phyloP scores from a whole-genome alignment of 2,329 filamentous ascomycete species.

The Metarhizium anisopliae region DNA sequence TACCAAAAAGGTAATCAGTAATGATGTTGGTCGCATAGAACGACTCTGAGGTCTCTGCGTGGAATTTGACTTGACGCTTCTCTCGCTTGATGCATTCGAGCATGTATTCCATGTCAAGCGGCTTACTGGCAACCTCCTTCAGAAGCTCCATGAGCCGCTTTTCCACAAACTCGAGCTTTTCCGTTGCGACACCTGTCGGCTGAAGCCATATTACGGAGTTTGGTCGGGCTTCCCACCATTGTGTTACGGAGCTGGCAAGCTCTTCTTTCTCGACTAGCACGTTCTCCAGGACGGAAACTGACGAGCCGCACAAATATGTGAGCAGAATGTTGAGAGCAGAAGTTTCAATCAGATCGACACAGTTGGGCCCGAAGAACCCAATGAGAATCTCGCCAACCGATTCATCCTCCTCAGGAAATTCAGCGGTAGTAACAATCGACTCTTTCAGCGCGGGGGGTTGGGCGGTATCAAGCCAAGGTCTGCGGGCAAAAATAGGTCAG shows the following conservation, averaged over 20 bases:
- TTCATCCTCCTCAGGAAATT: constrained; percentile 96
- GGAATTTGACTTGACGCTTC: constrained; percentile 71
- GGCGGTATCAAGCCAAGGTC: constrained; percentile 83
- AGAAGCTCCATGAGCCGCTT: constrained; percentile 78
- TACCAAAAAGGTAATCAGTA: constrained; percentile 84
- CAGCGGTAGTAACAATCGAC: constrained; percentile 67
- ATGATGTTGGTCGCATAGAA: constrained; percentile 84
- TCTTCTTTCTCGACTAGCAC: constrained; percentile 88
- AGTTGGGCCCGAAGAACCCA: constrained; percentile 78
- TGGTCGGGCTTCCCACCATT: constrained; percentile 70
- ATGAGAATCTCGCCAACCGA: constrained; percentile 82
- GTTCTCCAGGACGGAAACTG: constrained; percentile 87
- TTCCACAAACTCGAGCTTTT: constrained; percentile 76
- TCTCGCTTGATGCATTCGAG: constrained; percentile 78
- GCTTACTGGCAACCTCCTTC: constrained; percentile 67
- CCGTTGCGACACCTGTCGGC: constrained; percentile 77
- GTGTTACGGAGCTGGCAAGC: constrained; percentile 76
- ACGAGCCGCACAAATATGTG: constrained; percentile 85
- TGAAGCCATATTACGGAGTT: constrained; percentile 80
- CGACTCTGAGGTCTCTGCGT: constrained; percentile 70
- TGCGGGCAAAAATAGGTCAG: constrained; percentile 9
- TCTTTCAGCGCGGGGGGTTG: constrained; percentile 64
- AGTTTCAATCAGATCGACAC: constrained; percentile 57
- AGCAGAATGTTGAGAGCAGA: constrained; percentile 73
- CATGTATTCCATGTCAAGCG: constrained; percentile 85